phyloP scores from a whole-genome alignment of 805 yeast genomes.

The Sungouiella blattae region DNA sequence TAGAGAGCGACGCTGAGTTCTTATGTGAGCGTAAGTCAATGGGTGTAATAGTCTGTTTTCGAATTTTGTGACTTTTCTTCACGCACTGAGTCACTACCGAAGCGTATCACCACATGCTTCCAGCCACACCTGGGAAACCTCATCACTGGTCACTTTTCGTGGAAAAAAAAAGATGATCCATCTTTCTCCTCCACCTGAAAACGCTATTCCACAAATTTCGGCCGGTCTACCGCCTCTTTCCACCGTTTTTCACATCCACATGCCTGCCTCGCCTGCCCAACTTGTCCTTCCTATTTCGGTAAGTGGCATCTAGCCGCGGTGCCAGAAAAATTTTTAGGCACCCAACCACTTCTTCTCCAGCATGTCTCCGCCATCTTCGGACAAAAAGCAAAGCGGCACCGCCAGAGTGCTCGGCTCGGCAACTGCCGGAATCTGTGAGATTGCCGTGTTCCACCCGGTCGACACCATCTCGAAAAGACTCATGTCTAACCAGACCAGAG shows the following conservation, averaged over 20 bases:
- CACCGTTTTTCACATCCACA: neutral
- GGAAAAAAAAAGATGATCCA: too few relatives aligned
- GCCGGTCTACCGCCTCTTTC: too few relatives aligned
- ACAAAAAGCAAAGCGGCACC: slow-evolving; percentile 81
- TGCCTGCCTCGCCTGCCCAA: neutral
- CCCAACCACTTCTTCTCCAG: neutral
- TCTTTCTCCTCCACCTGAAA: too few relatives aligned
- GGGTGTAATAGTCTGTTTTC: too few relatives aligned
- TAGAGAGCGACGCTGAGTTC: too few relatives aligned
- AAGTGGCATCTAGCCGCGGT: slow-evolving; percentile 14
- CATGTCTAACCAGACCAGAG: slow-evolving; percentile 75
- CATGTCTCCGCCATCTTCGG: slow-evolving; percentile 35
- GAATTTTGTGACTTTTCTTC: too few relatives aligned
- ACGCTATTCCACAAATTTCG: too few relatives aligned
- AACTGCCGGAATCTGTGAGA: slow-evolving; percentile 94
- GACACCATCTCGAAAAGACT: slow-evolving; percentile 96
- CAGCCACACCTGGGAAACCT: too few relatives aligned
- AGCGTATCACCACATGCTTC: too few relatives aligned
- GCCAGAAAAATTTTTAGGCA: slow-evolving; percentile 5
- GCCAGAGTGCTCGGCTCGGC: slow-evolving; percentile 98
- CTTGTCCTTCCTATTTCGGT: slow-evolving; percentile 5
- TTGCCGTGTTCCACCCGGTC: slow-evolving; percentile 96
- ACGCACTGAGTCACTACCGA: too few relatives aligned
- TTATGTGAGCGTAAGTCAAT: too few relatives aligned
- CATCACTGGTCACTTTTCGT: too few relatives aligned